Evolutionary conservation across 352 stramenopile species (phyloP).

Genomic region (Globisporangium takayamanum): DNA sequence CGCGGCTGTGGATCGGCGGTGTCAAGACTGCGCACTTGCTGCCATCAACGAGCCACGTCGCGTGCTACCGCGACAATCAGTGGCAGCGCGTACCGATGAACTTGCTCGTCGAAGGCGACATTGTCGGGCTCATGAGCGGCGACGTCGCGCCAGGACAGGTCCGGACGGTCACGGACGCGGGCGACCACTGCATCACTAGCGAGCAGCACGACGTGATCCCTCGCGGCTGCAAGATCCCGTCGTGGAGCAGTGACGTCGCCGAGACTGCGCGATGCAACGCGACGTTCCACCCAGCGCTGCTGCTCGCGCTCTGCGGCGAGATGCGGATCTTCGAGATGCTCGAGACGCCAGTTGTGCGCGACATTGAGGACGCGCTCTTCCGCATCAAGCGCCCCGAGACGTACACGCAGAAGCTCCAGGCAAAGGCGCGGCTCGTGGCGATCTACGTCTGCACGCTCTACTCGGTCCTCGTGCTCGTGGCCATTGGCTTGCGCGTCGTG

Average conservation of each 20-base stretch:
- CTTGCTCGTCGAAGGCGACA: conserved; percentile 69
- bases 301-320: conserved; percentile 78
- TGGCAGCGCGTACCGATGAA: conserved; percentile 84
- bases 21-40: conserved; percentile 47
- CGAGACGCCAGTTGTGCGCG: conserved; percentile 72
- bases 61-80: conserved; percentile 72
- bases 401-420: conserved; percentile 73
- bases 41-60: conserved; percentile 72
- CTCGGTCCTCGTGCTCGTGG: conserved; percentile 53
- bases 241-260: conserved; percentile 28
- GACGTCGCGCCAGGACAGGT: conserved; percentile 72
- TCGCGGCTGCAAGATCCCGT: conserved; percentile 57
- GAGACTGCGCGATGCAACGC: conserved; percentile 60
- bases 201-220: conserved; percentile 20
- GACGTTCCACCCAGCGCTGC: conserved; percentile 65
- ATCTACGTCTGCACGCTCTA: conserved; percentile 67
- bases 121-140: conserved; percentile 79
- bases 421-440: conserved; percentile 39
- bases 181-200: not conserved
- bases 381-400: conserved; percentile 61
- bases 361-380: conserved; percentile 78
- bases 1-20: conserved; percentile 19
- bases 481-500: conserved; percentile 58
- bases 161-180: conserved; percentile 24
- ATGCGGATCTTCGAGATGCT: conserved; percentile 85